Evolutionary conservation across 139 green algal species (phyloP).

Genomic region (Micromonas commoda): DNA sequence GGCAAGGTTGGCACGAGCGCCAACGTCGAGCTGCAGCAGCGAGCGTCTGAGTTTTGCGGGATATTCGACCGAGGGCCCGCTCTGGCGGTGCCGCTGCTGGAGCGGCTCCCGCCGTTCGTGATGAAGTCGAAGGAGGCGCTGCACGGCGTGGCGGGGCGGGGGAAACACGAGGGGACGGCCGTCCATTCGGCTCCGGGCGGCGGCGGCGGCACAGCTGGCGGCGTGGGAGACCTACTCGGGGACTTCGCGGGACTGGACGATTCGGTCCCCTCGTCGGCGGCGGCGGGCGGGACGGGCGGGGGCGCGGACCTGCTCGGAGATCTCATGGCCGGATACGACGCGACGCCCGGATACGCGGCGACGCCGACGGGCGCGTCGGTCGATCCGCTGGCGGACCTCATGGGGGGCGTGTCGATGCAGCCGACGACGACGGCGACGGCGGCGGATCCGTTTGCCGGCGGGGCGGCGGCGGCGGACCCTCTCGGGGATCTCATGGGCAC

Average conservation of each 20-base stretch:
- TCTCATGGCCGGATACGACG: background rate
- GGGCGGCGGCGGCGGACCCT: background rate
- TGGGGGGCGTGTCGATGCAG: background rate
- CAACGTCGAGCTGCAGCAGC: slow-evolving; percentile 10
- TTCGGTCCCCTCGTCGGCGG: no score
- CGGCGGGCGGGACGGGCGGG: no score
- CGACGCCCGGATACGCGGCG: background rate
- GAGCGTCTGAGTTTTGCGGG: background rate
- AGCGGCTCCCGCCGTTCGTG: slow-evolving; percentile 7
- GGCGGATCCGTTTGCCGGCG: background rate
- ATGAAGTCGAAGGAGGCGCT: background rate
- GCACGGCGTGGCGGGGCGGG: no score
- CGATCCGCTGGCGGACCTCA: background rate
- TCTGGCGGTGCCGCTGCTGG: background rate
- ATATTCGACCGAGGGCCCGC: background rate
- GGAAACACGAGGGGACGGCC: no score
- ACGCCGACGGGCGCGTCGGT: background rate
- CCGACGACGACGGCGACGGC: background rate
- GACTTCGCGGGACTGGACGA: no score
- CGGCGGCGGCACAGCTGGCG: background rate
- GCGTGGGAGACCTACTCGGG: no score
- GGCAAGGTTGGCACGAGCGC: background rate
- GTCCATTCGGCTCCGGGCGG: no score
- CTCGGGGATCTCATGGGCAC: background rate
- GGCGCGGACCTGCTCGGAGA: background rate